Base-by-base conservation (phyloP, 495 filamentous ascomycete genomes). In the Sphaerosporella brunnea region DNA sequence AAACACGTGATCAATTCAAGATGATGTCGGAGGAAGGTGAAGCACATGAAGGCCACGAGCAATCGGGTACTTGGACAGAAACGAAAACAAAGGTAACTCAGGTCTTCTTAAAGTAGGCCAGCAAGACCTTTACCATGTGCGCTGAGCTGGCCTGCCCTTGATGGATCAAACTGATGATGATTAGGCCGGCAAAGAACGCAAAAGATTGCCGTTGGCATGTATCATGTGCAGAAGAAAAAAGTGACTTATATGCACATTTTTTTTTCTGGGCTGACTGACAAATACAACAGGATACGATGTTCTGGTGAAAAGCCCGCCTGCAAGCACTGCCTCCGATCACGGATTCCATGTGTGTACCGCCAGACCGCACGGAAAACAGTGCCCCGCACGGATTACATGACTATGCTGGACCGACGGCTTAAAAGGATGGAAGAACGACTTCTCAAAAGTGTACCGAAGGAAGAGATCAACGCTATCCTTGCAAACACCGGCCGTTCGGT, bases 301-400 rank as follows among this genome's bases (percentile, higher is more conserved):
- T 95, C 88, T 18, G 90, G 90, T 43, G 90, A 96, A 66, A 95
- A 93, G 64, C 90, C 90, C 10, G 83, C 87, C 1, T 97, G 90
- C 67, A 93, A 92, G 61, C 90, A 97, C 67, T 97, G 90, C 63
- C 73, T 92, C 48, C 73, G 86, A 43, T 93, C 85, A 46, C 75
- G 90, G 34, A 93, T 93, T 55, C 88, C 90, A 3, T 97, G 90
- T 62, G 85, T 96, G n/a, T 97, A 97, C 71, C 96, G 96, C 59
- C 83, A 93, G 37, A 94, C 88, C 0, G 85, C 86, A 8, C 70
- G 90, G 51, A 96, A 95, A 62, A 87, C 86, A 2, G 85, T 87
- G n/a, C 88, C 90, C 30, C 73, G 90, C 48, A 94, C 88, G 13
- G 90, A 96, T 63, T 97, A 96, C 63, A 97, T 96, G 90, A 88